These are phyloP conservation scores for Phialophora tarda DNA, from an alignment of 2,329 filamentous ascomycete species.

Conservation along the genomic window DNA sequence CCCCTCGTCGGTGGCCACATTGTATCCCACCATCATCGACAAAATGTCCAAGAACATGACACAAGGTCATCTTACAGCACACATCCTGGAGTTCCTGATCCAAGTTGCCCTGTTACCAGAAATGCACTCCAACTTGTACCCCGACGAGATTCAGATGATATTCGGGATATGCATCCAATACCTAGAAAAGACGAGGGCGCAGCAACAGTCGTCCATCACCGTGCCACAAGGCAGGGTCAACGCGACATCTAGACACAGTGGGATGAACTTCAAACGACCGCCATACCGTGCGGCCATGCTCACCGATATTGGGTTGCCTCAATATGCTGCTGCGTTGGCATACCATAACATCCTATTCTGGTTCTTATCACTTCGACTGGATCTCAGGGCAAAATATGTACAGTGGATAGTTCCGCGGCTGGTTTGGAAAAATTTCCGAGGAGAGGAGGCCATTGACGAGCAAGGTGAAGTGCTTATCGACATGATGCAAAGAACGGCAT, in stretches of 20 bases:
- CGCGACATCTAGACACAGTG: slow-evolving; percentile 33
- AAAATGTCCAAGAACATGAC: slow-evolving; percentile 97
- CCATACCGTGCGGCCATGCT: slow-evolving; percentile 46
- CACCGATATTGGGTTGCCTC: slow-evolving; percentile 75
- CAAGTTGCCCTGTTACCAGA: slow-evolving; percentile 82
- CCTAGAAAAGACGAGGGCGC: slow-evolving; percentile 81
- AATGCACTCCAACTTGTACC: slow-evolving; percentile 84
- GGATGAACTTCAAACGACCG: slow-evolving; percentile 33
- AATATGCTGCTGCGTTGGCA: slow-evolving; percentile 91
- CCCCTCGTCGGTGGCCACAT: slow-evolving; percentile 83
- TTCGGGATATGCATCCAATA: slow-evolving; percentile 96
- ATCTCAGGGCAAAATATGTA: slow-evolving; percentile 82
- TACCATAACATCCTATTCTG: slow-evolving; percentile 97
- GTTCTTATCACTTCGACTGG: slow-evolving; percentile 88
- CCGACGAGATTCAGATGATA: slow-evolving; percentile 90
- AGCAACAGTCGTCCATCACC: slow-evolving; percentile 41
- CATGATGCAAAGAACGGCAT: slow-evolving; percentile 88
- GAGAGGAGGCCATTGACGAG: slow-evolving; percentile 79
- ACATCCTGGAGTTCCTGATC: slow-evolving; percentile 94
- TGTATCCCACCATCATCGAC: slow-evolving; percentile 81
- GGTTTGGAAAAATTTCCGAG: slow-evolving; percentile 74
- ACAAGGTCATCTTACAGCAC: slow-evolving; percentile 85
- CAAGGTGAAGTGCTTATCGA: slow-evolving; percentile 93
- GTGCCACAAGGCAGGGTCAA: slow-evolving; percentile 40
- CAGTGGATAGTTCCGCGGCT: slow-evolving; percentile 89